Evolutionary conservation across 2,329 filamentous ascomycete genomes (phyloP).

Genomic region (Diaporthe sp.): DNA sequence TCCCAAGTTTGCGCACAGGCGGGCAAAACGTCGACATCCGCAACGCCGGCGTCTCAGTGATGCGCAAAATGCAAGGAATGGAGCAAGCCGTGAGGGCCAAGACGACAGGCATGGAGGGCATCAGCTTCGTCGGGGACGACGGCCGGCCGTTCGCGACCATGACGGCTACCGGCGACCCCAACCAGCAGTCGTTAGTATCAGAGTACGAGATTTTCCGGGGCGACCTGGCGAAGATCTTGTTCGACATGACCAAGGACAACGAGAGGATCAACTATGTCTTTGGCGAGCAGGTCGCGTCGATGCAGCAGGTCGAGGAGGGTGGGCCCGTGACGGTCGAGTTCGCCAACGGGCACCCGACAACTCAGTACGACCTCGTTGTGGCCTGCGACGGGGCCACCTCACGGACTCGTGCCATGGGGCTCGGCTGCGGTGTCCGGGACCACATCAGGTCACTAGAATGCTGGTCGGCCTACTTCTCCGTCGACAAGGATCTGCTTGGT

Average conservation of each 20-base stretch:
- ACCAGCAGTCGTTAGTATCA: conserved; percentile 57
- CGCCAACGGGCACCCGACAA: conserved; percentile 49
- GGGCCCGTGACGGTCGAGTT: conserved; percentile 56
- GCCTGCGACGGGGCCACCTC: conserved; percentile 62
- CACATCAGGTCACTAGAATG: conserved; percentile 51
- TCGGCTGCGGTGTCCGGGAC: conserved; percentile 50
- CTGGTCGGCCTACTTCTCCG: conserved; percentile 58
- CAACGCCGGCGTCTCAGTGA: conserved; percentile 51
- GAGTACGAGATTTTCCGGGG: conserved; percentile 63
- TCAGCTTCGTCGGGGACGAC: conserved; percentile 54
- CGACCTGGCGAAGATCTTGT: conserved; percentile 50
- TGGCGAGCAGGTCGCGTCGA: conserved; percentile 49
- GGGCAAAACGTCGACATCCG: conserved; percentile 55
- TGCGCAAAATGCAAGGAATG: conserved; percentile 55
- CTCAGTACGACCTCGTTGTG: conserved; percentile 53
- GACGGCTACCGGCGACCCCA: conserved; percentile 49
- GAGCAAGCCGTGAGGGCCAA: conserved; percentile 51
- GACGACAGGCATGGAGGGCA: conserved; percentile 56
- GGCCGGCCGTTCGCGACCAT: conserved; percentile 53
- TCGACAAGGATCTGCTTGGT: conserved; percentile 52
- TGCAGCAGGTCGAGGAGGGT: conserved; percentile 47
- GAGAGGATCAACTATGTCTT: conserved; percentile 34
- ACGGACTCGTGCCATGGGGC: conserved; percentile 58
- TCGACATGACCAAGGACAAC: conserved; percentile 45
- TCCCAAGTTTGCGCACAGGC: conserved; percentile 42